A percentile compares a stretch with the other conserved stretches of the same genome.
These are phyloP conservation scores for Hypoxylon sp. DNA, from an alignment of 2,329 filamentous ascomycete species.

Conservation along the genomic window DNA sequence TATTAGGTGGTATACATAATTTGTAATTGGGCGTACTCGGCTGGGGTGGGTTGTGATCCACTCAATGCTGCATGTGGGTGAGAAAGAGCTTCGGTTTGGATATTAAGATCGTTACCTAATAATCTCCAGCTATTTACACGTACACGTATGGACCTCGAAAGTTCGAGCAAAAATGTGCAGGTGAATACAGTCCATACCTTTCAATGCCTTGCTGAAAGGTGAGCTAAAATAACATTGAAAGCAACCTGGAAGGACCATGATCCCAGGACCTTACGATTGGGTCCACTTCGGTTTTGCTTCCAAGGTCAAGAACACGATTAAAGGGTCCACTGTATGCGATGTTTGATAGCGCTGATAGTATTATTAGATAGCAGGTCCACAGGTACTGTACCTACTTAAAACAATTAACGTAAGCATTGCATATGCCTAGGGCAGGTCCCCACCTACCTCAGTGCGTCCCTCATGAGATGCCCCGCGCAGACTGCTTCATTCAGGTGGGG, in stretches of 20 bases:
- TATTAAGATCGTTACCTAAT: conserved; percentile 3
- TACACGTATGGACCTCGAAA: conserved; percentile 3
- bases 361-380: too few species aligned
- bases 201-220: too few species aligned
- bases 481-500: conserved; percentile 36
- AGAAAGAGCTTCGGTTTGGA: conserved; percentile 13
- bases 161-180: too few species aligned
- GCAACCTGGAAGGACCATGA: neutral
- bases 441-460: neutral
- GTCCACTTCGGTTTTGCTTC: too few species aligned
- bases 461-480: conserved; percentile 24
- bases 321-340: too few species aligned
- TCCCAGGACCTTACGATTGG: neutral
- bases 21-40: conserved; percentile 1
- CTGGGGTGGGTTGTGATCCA: conserved; percentile 20
- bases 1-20: conserved; percentile 8
- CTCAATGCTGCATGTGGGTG: conserved; percentile 33
- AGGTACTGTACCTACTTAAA: too few species aligned
- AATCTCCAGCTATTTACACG: too few species aligned
- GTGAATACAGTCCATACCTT: too few species aligned
- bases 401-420: too few species aligned
- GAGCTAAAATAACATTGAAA: too few species aligned
- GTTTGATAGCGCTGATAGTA: too few species aligned
- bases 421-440: conserved; percentile 9
- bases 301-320: too few species aligned